phyloP scores from a whole-genome alignment of 345 rosid genomes.

The Camelina laxa region DNA sequence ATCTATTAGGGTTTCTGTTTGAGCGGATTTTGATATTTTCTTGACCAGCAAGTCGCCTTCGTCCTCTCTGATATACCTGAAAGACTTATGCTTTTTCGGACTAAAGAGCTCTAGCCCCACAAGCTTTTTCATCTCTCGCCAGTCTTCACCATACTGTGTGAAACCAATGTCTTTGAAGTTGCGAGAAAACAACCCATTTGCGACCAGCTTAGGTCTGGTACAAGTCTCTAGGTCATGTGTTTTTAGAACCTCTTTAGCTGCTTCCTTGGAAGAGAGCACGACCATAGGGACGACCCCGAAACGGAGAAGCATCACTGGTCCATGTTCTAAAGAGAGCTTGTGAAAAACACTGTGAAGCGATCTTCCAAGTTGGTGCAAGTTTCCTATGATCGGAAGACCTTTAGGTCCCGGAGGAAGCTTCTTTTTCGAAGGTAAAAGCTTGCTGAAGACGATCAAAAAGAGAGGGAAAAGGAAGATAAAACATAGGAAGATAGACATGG shows the following conservation, averaged over 20 bases:
- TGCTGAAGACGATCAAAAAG: neutral
- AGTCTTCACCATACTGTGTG: constrained; percentile 29
- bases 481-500: neutral
- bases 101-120: constrained; percentile 33
- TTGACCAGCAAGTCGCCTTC: constrained; percentile 29
- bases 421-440: neutral
- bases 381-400: constrained; percentile 35
- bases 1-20: constrained; percentile 27
- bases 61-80: constrained; percentile 37
- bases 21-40: constrained; percentile 9
- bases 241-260: constrained; percentile 35
- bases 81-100: constrained; percentile 32
- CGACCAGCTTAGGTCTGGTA: constrained; percentile 18
- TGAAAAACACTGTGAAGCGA: constrained; percentile 32
- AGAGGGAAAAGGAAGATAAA: neutral
- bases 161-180: constrained; percentile 31
- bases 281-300: constrained; percentile 28
- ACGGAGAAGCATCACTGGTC: constrained; percentile 35
- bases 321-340: constrained; percentile 28
- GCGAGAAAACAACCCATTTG: constrained; percentile 5
- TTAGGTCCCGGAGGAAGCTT: constrained; percentile 32
- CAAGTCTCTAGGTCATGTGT: constrained; percentile 31
- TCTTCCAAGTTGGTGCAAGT: constrained; percentile 31
- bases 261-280: constrained; percentile 35
- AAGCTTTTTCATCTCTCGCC: constrained; percentile 38